Percentiles rank a stretch among this genome's conserved stretches.
Conservation (phyloP, 352 stramenopile genomes). For the Achlya hypogyna region DNA sequence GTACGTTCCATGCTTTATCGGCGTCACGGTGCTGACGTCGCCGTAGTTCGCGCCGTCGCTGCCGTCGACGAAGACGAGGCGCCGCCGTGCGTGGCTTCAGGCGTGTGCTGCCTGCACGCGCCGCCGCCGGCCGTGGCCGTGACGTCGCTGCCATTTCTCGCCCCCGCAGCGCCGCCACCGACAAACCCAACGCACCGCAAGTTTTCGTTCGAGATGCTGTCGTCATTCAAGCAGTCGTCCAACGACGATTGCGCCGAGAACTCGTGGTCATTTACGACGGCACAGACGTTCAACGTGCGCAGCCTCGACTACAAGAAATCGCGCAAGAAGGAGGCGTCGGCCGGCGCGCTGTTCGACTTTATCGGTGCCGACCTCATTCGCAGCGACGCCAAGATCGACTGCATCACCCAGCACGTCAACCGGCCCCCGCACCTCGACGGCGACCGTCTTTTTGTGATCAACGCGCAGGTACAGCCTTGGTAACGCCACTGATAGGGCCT, state of each 20-base stretch:
- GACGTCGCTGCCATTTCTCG: not conserved
- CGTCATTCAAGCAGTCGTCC: not conserved
- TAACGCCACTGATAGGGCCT: not conserved
- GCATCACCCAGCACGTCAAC: constrained; percentile 63
- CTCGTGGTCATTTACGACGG: constrained; percentile 22
- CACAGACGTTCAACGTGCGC: constrained; percentile 58
- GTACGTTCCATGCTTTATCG: not conserved
- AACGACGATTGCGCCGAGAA: constrained; percentile 17
- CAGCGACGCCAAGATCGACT: constrained; percentile 58
- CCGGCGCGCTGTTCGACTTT: constrained; percentile 65
- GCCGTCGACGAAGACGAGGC: not conserved
- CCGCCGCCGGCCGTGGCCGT: not conserved
- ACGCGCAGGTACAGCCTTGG: constrained; percentile 45
- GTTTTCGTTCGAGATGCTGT: constrained; percentile 17
- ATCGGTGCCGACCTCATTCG: constrained; percentile 61
- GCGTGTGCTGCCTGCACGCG: constrained; percentile 12
- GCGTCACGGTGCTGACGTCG: not conserved
- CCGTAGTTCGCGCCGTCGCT: not conserved
- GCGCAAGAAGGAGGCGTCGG: constrained; percentile 65
- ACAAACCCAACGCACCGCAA: not conserved
- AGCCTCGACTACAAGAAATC: constrained; percentile 75
- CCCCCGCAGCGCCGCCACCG: not conserved
- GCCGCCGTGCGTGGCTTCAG: not conserved
- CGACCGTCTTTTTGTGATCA: constrained; percentile 70
- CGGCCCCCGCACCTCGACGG: constrained; percentile 43